A percentile compares a stretch with the other conserved stretches of the same genome.
phyloP scores from a whole-genome alignment of 768 basidiomycete species.

The Inosperma sp. region DNA sequence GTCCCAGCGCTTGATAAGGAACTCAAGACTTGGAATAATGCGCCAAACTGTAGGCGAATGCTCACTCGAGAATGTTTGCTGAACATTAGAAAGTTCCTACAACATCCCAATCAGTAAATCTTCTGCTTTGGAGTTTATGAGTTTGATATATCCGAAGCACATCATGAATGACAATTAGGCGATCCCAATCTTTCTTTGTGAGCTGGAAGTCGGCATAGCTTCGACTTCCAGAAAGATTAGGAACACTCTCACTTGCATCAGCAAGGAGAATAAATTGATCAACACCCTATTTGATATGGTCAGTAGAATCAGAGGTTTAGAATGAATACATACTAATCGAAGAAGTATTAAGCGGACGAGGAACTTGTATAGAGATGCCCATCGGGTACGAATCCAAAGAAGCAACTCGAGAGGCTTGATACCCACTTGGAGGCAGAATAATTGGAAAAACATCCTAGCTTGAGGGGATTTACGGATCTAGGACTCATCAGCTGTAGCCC shows the following conservation, averaged over 20 bases:
- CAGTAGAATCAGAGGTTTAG: not conserved
- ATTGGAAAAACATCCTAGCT: conserved; percentile 14
- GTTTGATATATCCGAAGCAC: conserved; percentile 1
- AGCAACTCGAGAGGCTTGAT: conserved; percentile 10
- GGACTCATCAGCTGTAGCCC: not conserved
- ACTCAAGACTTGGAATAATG: conserved; percentile 17
- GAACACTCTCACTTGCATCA: conserved; percentile 11
- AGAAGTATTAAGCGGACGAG: conserved; percentile 8
- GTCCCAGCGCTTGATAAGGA: conserved; percentile 16
- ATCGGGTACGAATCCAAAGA: conserved; percentile 15
- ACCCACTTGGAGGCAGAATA: conserved; percentile 7
- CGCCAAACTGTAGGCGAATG: conserved; percentile 14
- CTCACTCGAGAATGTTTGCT: conserved; percentile 1
- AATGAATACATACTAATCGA: conserved; percentile 1
- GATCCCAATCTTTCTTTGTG: conserved; percentile 1
- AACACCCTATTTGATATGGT: conserved; percentile 7
- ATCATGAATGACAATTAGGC: not conserved
- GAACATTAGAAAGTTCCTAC: not conserved
- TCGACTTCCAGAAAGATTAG: not conserved
- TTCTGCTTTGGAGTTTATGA: not conserved
- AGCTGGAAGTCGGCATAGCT: not conserved
- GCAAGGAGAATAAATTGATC: conserved; percentile 8
- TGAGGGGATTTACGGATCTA: conserved; percentile 18
- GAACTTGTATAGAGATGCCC: conserved; percentile 17
- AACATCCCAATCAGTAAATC: not conserved